These are phyloP conservation scores for Anethum foeniculum DNA, from an alignment of 140 eudicot genomes.

Conservation along the genomic window DNA sequence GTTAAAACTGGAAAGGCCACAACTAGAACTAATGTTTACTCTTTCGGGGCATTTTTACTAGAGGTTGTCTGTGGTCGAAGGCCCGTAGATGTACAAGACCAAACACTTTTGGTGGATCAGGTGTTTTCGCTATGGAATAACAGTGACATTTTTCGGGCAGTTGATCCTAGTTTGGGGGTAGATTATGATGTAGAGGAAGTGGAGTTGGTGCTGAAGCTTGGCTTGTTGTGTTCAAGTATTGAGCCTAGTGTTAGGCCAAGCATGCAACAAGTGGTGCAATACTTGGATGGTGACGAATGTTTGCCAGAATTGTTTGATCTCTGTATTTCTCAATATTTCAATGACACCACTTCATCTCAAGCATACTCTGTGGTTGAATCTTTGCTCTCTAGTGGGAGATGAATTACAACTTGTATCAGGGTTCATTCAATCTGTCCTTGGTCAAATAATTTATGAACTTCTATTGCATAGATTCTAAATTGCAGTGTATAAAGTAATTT, in stretches of 20 bases:
- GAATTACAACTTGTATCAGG: background rate
- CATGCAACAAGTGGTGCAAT: background rate
- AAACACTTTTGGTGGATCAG: constrained; percentile 1
- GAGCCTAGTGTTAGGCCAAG: background rate
- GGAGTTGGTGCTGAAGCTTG: constrained; percentile 21
- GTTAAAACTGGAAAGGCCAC: constrained; percentile 14
- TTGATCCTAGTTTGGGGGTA: constrained; percentile 8
- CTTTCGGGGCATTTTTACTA: constrained; percentile 24
- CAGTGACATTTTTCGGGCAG: constrained; percentile 11
- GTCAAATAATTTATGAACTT: no score
- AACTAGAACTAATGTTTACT: constrained; percentile 15
- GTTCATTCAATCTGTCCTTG: no score
- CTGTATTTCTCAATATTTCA: background rate
- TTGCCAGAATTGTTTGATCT: background rate
- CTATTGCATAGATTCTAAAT: no score
- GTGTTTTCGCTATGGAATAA: constrained; percentile 1
- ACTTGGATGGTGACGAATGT: background rate
- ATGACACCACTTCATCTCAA: background rate
- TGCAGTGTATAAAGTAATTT: no score
- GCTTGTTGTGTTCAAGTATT: constrained; percentile 7
- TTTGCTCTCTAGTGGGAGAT: background rate
- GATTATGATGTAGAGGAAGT: constrained; percentile 11
- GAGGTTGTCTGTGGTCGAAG: constrained; percentile 22
- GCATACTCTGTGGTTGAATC: background rate
- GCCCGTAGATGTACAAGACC: constrained; percentile 15